Percentiles rank a stretch among this genome's conserved stretches.
Conservation (phyloP, 352 stramenopile species). For the Pythium volutum region DNA sequence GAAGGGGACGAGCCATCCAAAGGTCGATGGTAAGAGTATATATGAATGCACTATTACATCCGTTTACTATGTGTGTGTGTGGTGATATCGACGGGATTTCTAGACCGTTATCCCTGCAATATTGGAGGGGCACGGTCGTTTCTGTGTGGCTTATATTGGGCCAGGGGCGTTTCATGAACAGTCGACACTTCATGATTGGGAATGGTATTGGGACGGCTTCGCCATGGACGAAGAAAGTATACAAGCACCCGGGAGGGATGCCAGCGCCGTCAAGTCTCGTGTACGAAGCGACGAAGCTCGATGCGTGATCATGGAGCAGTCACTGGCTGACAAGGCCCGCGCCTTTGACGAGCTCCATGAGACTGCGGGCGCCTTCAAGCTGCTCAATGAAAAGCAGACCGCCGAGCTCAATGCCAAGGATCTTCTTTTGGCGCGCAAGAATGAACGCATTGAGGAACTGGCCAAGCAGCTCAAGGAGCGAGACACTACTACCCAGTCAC, state of each 20-base stretch:
- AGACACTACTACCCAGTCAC: conserved; percentile 14
- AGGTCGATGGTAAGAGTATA: conserved; percentile 16
- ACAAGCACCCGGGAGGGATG: background rate
- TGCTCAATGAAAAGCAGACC: conserved; percentile 51
- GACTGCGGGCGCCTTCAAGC: conserved; percentile 31
- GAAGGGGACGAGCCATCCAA: background rate
- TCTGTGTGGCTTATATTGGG: background rate
- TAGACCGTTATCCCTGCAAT: background rate
- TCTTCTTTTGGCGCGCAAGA: conserved; percentile 53
- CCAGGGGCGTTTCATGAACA: background rate
- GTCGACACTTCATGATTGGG: background rate
- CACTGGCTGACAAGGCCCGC: conserved; percentile 9
- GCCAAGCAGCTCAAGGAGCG: conserved; percentile 38
- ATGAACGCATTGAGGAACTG: conserved; percentile 61
- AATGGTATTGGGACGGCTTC: background rate
- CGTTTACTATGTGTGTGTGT: background rate
- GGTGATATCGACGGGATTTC: background rate
- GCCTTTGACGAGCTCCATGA: conserved; percentile 22
- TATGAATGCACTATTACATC: conserved; percentile 1
- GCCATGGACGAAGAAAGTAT: background rate
- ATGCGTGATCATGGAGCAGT: background rate
- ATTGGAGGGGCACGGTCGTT: background rate
- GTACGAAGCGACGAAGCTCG: background rate
- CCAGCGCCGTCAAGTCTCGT: background rate
- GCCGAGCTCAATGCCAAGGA: conserved; percentile 71